phyloP scores from a whole-genome alignment of 2,329 filamentous ascomycete species.

The Laburnicola sp. region DNA sequence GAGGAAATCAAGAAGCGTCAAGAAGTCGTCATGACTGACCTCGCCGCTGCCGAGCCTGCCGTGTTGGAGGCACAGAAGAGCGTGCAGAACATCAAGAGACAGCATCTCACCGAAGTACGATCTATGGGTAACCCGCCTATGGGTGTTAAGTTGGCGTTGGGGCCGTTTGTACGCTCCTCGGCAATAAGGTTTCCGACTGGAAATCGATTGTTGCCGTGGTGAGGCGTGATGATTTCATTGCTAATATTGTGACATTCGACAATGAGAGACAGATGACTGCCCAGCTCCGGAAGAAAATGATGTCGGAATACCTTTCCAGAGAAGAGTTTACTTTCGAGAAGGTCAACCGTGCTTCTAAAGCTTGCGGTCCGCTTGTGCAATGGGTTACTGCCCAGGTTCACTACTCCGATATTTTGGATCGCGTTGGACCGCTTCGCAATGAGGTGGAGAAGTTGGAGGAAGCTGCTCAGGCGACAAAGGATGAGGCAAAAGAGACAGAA shows the following conservation, averaged over 20 bases:
- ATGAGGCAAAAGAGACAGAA: conserved; percentile 87
- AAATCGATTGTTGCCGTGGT: conserved; percentile 87
- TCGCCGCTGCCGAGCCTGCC: conserved; percentile 89
- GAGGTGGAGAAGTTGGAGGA: conserved; percentile 88
- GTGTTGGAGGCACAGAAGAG: conserved; percentile 92
- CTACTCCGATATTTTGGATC: conserved; percentile 95
- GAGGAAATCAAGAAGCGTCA: conserved; percentile 79
- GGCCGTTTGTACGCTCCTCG: conserved; percentile 92
- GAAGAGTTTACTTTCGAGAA: conserved; percentile 95
- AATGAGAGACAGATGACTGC: conserved; percentile 95
- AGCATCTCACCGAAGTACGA: conserved; percentile 94
- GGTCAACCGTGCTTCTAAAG: conserved; percentile 94
- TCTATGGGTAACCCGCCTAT: conserved; percentile 93
- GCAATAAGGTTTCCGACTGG: conserved; percentile 88
- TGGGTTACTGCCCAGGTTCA: conserved; percentile 97
- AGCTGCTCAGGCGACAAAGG: conserved; percentile 86
- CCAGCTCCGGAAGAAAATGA: conserved; percentile 80
- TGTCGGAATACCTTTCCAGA: conserved; percentile 86
- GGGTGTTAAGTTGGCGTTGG: conserved; percentile 87
- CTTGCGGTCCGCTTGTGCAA: conserved; percentile 93
- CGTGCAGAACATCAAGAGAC: conserved; percentile 97
- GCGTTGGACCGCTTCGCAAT: conserved; percentile 86
- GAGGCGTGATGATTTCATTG: conserved; percentile 93
- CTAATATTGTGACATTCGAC: conserved; percentile 95
- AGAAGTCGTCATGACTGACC: conserved; percentile 82